These are phyloP conservation scores for Fulvia fulva DNA, from an alignment of 2,329 filamentous ascomycete genomes.

Conservation along the genomic window DNA sequence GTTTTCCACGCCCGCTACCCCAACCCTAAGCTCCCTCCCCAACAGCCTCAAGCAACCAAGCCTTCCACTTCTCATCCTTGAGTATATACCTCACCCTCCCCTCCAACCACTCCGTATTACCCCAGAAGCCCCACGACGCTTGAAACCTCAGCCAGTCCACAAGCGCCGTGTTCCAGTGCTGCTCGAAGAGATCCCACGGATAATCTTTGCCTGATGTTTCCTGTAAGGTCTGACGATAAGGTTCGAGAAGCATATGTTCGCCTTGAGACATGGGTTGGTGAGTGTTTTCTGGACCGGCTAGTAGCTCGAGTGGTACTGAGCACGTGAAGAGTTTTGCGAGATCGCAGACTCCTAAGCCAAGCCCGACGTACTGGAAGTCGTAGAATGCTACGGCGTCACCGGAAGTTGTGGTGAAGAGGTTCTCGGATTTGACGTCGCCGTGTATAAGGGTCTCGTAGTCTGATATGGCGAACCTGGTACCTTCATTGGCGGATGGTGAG, in stretches of 20 bases:
- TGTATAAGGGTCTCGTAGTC: conserved; percentile 57
- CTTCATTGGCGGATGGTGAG: conserved; percentile 35
- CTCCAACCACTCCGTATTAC: conserved; percentile 28
- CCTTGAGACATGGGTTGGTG: conserved; percentile 43
- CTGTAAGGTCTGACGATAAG: conserved; percentile 46
- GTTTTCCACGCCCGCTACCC: neutral
- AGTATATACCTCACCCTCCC: conserved; percentile 20
- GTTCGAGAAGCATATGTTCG: conserved; percentile 50
- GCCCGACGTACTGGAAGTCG: conserved; percentile 66
- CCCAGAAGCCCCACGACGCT: conserved; percentile 18
- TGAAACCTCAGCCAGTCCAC: conserved; percentile 60
- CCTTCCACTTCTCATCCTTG: conserved; percentile 13
- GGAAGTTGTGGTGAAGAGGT: conserved; percentile 54
- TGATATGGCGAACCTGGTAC: conserved; percentile 34
- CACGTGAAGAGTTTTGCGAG: conserved; percentile 65
- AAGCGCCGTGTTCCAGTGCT: conserved; percentile 64
- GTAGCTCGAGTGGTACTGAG: conserved; percentile 55
- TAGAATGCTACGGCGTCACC: conserved; percentile 59
- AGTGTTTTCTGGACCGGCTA: conserved; percentile 28
- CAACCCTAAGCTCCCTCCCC: neutral
- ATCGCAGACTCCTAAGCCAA: conserved; percentile 63
- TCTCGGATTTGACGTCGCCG: conserved; percentile 67
- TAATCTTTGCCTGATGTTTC: conserved; percentile 41
- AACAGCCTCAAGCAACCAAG: conserved; percentile 10
- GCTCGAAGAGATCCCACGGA: conserved; percentile 50